Evolutionary conservation across 106 monocot species (phyloP).

Genomic region (Dioscorea zingiberensis): DNA sequence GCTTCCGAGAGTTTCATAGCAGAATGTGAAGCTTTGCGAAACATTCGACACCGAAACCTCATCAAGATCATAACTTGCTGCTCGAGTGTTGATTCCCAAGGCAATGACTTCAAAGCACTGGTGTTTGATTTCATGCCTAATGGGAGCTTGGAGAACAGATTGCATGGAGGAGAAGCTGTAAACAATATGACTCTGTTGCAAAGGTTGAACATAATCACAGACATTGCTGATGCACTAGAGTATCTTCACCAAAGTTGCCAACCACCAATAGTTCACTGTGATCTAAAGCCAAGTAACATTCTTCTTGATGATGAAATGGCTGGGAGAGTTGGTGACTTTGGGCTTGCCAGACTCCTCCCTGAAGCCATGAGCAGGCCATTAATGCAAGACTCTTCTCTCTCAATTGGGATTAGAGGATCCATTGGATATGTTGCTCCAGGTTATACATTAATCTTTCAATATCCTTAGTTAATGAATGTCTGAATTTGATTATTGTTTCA

Average conservation of each 20-base stretch:
- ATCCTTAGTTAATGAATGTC: too few species aligned
- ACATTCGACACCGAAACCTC: background rate
- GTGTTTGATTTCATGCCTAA: conserved; percentile 20
- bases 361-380: background rate
- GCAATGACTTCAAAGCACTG: conserved; percentile 6
- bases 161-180: conserved; percentile 11
- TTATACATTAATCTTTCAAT: conserved; percentile 1
- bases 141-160: conserved; percentile 38
- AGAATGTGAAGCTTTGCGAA: conserved; percentile 4
- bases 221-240: conserved; percentile 41
- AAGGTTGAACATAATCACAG: conserved; percentile 36
- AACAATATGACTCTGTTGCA: conserved; percentile 13
- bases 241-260: conserved; percentile 40
- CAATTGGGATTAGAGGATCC: conserved; percentile 45
- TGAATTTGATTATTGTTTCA: too few species aligned
- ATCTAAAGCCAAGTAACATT: conserved; percentile 54
- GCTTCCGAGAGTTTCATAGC: conserved; percentile 5
- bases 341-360: conserved; percentile 42
- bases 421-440: conserved; percentile 84
- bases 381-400: conserved; percentile 3
- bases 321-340: conserved; percentile 65
- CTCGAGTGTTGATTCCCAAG: conserved; percentile 4
- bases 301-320: conserved; percentile 37
- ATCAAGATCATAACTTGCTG: conserved; percentile 4
- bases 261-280: conserved; percentile 35